Base-by-base conservation (phyloP, 352 stramenopile genomes). In the Pythium insidiosum region DNA sequence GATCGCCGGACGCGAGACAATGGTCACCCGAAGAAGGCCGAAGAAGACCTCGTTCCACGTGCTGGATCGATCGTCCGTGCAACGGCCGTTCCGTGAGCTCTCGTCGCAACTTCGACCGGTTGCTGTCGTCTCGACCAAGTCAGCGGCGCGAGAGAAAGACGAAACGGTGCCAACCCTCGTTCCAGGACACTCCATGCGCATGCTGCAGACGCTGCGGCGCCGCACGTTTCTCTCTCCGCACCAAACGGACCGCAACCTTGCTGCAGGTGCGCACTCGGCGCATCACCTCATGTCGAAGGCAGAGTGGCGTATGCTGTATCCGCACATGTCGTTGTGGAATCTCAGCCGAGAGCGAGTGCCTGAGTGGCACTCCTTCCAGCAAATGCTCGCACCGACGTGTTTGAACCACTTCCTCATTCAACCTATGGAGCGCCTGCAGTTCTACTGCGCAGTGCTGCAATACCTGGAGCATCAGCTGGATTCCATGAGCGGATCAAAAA, bases 371-470 rank as follows among this genome's bases (percentile, higher is more conserved):
- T 53, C 40, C 15, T 54, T 57, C 20, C 19, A 48, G 1, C 30
- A 30, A 15, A 57, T 56, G 39, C 37, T 53, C 1, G 56, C 51
- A 3, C 48, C 48, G 25, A 61, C 46, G 7, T 57, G 47, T 7
- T 39, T 70, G 11, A 70, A 57, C 25, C 56, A 70, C 29, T 70
- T 70, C n/a, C 48, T 70, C 3, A 22, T 70, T 1, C 61, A 70
- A 28, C 61, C 56, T 0, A 47, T 70, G 21, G 56, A 70, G 34
- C 44, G 61, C 0, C 28, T 62, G 16, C 52, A 66, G 35, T 23
- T 59, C 18, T 65, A 65, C 42, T 53, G 45, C 30, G 34, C 24
- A 3, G 33, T 53, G 23, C 26, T 57, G 1, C 45, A 30, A 19
- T 61, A 46, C 36, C n/a, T 53, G 1, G 29, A 53, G 25, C 4